These are phyloP conservation scores for Tetrapyrgos nigripes DNA, from an alignment of 1,284 basidiomycete species.

Conservation along the genomic window DNA sequence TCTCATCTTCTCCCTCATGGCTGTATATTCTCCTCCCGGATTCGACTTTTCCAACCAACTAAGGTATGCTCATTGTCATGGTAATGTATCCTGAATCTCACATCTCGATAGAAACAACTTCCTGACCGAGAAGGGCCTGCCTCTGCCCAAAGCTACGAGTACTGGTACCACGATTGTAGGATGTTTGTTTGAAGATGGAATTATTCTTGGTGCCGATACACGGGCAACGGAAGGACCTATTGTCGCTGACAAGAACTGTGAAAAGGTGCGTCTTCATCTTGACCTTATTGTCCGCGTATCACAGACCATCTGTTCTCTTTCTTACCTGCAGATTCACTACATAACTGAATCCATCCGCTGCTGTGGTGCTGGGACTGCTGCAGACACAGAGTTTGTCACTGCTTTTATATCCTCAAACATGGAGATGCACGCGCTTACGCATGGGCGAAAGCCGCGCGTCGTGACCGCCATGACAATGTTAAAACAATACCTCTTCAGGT, in stretches of 20 bases:
- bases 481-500: constrained; percentile 75
- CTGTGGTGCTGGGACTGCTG: constrained; percentile 98
- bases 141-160: constrained; percentile 85
- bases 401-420: constrained; percentile 94
- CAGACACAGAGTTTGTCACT: constrained; percentile 96
- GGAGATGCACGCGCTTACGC: constrained; percentile 80
- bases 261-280: constrained; percentile 74
- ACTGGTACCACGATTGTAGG: constrained; percentile 99
- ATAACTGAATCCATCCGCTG: constrained; percentile 95
- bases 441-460: constrained; percentile 78
- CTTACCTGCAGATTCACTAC: constrained; percentile 85
- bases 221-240: constrained; percentile 95
- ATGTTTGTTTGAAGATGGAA: constrained; percentile 91
- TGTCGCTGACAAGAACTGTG: constrained; percentile 99
- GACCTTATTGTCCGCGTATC: neutral
- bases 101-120: constrained; percentile 72
- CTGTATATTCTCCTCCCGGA: constrained; percentile 53
- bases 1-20: constrained; percentile 38
- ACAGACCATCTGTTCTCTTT: neutral
- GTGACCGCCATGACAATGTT: constrained; percentile 94
- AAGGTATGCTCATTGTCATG: constrained; percentile 38
- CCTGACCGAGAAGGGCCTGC: constrained; percentile 72
- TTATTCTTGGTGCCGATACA: constrained; percentile 97
- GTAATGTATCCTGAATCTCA: constrained; percentile 2
- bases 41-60: constrained; percentile 78